Evolutionary conservation across 352 stramenopile genomes (phyloP).

Genomic region (Pythium myriotylum): DNA sequence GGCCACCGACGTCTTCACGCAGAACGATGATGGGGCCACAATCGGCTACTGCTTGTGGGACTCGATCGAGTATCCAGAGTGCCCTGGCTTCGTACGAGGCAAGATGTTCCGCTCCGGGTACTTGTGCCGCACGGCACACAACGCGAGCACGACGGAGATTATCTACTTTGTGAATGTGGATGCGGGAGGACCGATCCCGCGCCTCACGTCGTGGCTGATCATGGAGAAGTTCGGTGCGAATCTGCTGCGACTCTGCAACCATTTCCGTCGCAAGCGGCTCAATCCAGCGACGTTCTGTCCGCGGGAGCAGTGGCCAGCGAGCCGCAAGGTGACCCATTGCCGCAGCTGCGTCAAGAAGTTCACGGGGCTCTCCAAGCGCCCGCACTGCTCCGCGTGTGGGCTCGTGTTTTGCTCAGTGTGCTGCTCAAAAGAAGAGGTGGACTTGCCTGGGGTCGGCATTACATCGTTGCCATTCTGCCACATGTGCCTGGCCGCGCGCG

Average conservation of each 20-base stretch:
- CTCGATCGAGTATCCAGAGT: constrained; percentile 39
- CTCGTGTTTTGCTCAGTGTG: constrained; percentile 52
- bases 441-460: constrained; percentile 8
- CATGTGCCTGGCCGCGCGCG: neutral
- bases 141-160: constrained; percentile 43
- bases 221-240: constrained; percentile 54
- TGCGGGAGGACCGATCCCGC: constrained; percentile 32
- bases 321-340: constrained; percentile 38
- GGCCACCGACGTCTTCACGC: constrained; percentile 29
- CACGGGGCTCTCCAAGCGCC: constrained; percentile 40
- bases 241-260: constrained; percentile 42
- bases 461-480: neutral
- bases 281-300: constrained; percentile 54
- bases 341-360: constrained; percentile 39
- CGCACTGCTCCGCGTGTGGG: constrained; percentile 54
- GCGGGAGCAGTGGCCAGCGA: constrained; percentile 45
- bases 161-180: constrained; percentile 60
- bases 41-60: constrained; percentile 71
- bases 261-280: constrained; percentile 51
- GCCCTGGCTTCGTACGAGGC: constrained; percentile 29
- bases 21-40: constrained; percentile 39
- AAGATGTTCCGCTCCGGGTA: constrained; percentile 58
- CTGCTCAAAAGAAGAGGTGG: constrained; percentile 32
- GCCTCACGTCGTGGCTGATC: constrained; percentile 36
- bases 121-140: constrained; percentile 31